Base-by-base conservation (phyloP, 495 filamentous ascomycete species). In the Penicillium fimorum region DNA sequence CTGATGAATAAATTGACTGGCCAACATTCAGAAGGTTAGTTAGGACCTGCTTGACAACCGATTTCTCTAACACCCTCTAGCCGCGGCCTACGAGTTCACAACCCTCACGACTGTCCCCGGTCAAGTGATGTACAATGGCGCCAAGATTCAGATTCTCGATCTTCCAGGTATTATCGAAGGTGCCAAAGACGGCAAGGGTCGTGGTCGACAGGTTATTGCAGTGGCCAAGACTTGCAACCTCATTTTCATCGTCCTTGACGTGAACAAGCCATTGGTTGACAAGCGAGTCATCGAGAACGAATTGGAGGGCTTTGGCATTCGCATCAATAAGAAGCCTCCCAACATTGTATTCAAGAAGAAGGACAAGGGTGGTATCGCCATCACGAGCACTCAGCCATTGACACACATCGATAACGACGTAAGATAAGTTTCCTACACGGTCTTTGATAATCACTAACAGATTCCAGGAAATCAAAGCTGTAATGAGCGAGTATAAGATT, bases 321-420 rank as follows among this genome's bases (percentile, higher is more conserved):
- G 94, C 57, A 92, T 97, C 76, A 98, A 98, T 79, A 97, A 97
- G 79, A 73, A 85, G 60, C 94, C 94, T 30, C 94, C 95, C 29
- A 98, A 98, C 70, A 98, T 98, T 65, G 85, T 90, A 17, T 97
- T 97, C 79, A 93, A 87, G 79, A 98, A 98, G 83, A 98, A 98
- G 79, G 95, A 98, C 73, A 97, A 97, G 79, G 94, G 94, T 63
- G 94, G 94, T 22, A 83, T 98, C 64, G 89, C 86, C 63, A 95
- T 98, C 68, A 96, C 92, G 9, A 93, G 85, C 77, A 98, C 94
- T 25, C 85, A 91, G 27, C 91, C 91, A 0, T 79, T 98, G 58
- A 90, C 89, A 9, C 91, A 98, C 73, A 92, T 98, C 57, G 90
- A 94, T 67, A 82, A 88, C 56, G 94, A 97, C 59, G 84, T 86